phyloP scores from a whole-genome alignment of 169 alveolate genomes.

The Cryptosporidium sp. region DNA sequence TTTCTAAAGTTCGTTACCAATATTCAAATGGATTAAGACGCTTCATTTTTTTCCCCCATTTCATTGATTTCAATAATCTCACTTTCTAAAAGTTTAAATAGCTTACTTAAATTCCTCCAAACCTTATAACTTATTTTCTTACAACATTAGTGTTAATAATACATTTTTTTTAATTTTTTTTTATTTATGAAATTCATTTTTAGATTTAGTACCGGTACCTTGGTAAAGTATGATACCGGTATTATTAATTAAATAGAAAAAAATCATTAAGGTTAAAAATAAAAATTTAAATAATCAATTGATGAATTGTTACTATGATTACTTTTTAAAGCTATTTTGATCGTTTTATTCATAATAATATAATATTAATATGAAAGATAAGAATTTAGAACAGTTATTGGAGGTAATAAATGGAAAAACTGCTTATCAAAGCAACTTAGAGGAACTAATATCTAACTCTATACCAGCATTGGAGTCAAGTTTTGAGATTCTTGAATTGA shows the following conservation, averaged over 20 bases:
- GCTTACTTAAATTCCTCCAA: neutral
- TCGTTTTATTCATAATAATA: neutral
- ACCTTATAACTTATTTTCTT: neutral
- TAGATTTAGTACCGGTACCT: neutral
- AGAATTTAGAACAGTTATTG: neutral
- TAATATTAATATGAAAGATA: neutral
- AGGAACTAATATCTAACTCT: conserved; percentile 13
- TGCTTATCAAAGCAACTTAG: neutral
- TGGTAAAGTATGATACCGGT: neutral
- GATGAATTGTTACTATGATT: neutral
- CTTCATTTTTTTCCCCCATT: neutral
- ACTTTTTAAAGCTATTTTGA: neutral
- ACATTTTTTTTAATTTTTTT: neutral
- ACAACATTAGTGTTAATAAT: neutral
- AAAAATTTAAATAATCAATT: no score
- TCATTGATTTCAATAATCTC: neutral
- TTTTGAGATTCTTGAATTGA: neutral
- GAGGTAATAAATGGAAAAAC: conserved; percentile 5
- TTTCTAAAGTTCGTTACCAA: conserved; percentile 67
- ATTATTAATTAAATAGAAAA: no score
- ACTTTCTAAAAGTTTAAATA: neutral
- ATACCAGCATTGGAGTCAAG: conserved; percentile 14
- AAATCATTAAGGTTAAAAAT: neutral
- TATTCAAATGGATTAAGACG: conserved; percentile 57
- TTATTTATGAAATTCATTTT: neutral